Base-by-base conservation (phyloP, 768 basidiomycete genomes). In the Rickenella mellea region DNA sequence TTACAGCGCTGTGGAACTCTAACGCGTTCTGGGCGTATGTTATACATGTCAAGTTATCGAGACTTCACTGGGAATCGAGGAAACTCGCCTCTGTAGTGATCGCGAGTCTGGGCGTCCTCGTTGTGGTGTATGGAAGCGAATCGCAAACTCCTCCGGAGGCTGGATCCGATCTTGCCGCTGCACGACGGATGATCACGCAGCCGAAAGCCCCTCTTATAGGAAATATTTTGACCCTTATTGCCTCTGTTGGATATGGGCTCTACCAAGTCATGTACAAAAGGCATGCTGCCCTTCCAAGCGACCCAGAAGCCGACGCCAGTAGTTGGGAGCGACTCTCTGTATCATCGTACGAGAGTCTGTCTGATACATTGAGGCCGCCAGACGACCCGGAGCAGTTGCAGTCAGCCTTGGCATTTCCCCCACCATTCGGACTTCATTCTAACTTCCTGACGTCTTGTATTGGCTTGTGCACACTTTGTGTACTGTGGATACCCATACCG, bases 21-120 rank as follows among this genome's bases (percentile, higher is more conserved):
- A 87, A 85, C 52, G 83, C 87, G 1, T 92, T 97, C 65, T 92
- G 90, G 59, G 85, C 87, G 5, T 98, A 97, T 56, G 57, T 90
- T 21, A 75, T 97, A 57, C 75, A 81, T n/a, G 77, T 92, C 46
- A 75, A 75, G 51, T 51, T 90, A 2, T 78, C 81, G 46, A 64
- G 71, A 17, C 62, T 76, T 20, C 65, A 68, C 49, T 81, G 82
- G 83, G 74, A 84, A 47, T 48, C 70, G 12, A 65, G 74, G 33
- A 80, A 74, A 31, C 61, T 91, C 25, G 55, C 74, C 20, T 81
- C 89, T 11, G 91, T 98, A 14, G 54, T 73, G 11, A 61, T 94
- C 20, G 93, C 94, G 1, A 90, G 83, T 26, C 45, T 76, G 0
- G 94, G 94, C 6, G 88, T 88, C 6, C 55, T 84, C 28, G 69